Evolutionary conservation across 1,284 basidiomycete species (phyloP), one percentile per base, ranked within the genome.

Genomic region (Taiwanofungus camphoratus): DNA sequence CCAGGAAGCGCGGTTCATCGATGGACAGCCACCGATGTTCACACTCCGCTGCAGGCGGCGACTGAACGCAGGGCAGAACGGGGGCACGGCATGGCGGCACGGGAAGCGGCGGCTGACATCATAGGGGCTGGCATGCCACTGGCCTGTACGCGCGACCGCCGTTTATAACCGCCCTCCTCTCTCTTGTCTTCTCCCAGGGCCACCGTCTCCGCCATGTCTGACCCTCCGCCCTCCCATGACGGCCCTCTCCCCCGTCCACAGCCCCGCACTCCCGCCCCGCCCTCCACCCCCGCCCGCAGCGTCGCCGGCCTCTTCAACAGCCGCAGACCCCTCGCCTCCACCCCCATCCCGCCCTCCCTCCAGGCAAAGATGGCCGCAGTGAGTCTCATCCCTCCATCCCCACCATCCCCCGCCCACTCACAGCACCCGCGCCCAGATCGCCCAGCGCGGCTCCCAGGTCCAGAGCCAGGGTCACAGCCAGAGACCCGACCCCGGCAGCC

Each of bases 351-450:
- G 0, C 91, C 93, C 1, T 79, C 82, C 41, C 74, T 98, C 42
- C 92, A 93, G 60, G 90, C 90, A 48, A 96, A 94, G 71, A 88
- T 97, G 79, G 88, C 88, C 41, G 89, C 85, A 16, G 86, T 88
- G 53, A 57, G 81, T 71, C 40, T 48, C 46, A 18, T 46, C 29
- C 23, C 34, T 44, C 42, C 34, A 52, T 51, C 42, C 29, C 24
- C 46, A 36, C 31, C 23, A 21, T 32, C 34, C 35, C 13, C 39
- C 22, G 36, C 44, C 30, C 23, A 30, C 41, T 21, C 37, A 23
- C 24, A 20, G 37, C 11, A 22, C 16, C 31, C 36, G 27, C 31
- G 35, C 39, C 18, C 52, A 82, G 81, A 73, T 82, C 65, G 77
- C 80, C 39, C 75, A 76, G 55, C 73, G 76, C 45, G 66, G 59